These are phyloP conservation scores for Tulasnella sp. DNA, from an alignment of 768 basidiomycete genomes.

Conservation along the genomic window DNA sequence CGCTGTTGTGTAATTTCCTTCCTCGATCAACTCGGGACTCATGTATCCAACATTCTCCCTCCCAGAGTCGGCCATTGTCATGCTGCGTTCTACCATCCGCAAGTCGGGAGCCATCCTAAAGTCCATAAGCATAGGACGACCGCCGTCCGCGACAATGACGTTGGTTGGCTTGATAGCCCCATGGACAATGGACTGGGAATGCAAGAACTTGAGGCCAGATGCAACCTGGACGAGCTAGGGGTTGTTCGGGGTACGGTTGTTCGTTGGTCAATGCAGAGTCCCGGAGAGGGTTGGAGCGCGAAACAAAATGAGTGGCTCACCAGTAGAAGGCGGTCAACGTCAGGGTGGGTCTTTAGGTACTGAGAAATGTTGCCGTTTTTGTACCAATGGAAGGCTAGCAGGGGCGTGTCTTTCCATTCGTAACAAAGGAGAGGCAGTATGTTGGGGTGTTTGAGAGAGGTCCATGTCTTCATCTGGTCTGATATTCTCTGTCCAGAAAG, in stretches of 20 bases:
- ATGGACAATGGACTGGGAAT: slow-evolving; percentile 28
- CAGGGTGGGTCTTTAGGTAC: background rate
- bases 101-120: no score
- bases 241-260: background rate
- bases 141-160: no score
- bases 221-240: slow-evolving; percentile 22
- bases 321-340: background rate
- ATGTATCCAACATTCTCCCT: no score
- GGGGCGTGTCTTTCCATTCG: background rate
- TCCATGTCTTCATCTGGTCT: background rate
- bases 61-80: no score
- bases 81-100: no score
- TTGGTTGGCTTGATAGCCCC: slow-evolving; percentile 16
- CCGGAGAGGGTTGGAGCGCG: no score
- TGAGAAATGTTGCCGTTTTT: background rate
- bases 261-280: no score
- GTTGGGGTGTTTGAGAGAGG: background rate
- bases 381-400: background rate
- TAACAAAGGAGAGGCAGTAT: background rate
- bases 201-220: slow-evolving; percentile 27
- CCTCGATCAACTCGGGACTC: no score
- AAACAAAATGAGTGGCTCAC: background rate
- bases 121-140: no score
- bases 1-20: no score
- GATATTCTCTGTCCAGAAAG: background rate